Evolutionary conservation across 768 basidiomycete species (phyloP), one percentile per base, ranked within the genome.

Genomic region (Amanita pseudoporphyria): DNA sequence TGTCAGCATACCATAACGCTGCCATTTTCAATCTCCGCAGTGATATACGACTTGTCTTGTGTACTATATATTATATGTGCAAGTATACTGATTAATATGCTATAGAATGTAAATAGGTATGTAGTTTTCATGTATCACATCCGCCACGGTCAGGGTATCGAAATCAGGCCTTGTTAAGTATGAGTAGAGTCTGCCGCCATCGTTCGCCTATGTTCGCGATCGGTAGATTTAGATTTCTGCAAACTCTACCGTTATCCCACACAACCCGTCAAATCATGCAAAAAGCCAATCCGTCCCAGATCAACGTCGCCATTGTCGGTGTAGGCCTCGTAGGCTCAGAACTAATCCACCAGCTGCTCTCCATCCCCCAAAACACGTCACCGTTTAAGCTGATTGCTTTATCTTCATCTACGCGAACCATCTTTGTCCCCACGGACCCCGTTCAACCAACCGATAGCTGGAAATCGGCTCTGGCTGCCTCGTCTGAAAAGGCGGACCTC

Each of bases 261-360:
- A 37, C 7, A 18, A 21, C 38, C 12, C 44, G 44, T 4, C 35
- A 33, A 24, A 47, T 47, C 45, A 47, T 47, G 45, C 45, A 37
- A 26, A 33, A 22, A 47, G 45, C 10, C 32, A 46, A 16, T 7
- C 45, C 24, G 21, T 37, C 35, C 5, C 19, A 47, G 22, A 47
- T 70, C 52, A 63, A 70, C 67, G 81, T 97, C 47, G 90, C 90
- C 38, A 74, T 96, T 55, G 74, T 97, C 49, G 96, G 96, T 51
- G 78, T 91, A 28, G 96, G 96, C 3, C 86, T 95, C 46, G 96
- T 99, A 21, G 96, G 96, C 24, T 73, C 79, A 35, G 89, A 91
- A 61, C 79, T 98, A 58, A 73, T 98, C 63, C 65, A 74, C 36
- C 96, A 98, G 65, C 74, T 97, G 19, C 72, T 80, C 42, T 70